A percentile compares a stretch with the other conserved stretches of the same genome.
Evolutionary conservation across 495 filamentous ascomycete species (phyloP).

Genomic region (Durotheca rogersii): DNA sequence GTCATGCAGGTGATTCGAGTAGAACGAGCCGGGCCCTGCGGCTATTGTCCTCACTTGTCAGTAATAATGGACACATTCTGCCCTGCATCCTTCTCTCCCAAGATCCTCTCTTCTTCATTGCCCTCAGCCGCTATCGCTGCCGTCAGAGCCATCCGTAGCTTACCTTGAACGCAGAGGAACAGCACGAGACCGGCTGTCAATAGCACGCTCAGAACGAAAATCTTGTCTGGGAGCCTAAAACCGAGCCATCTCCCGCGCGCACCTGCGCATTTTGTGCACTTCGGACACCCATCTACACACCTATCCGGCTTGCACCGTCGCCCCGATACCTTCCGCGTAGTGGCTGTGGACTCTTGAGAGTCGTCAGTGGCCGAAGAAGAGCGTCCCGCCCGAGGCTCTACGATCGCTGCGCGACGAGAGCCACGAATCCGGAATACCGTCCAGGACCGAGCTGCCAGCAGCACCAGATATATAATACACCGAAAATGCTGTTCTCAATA

Average conservation of each 20-base stretch:
- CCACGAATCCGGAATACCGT: background rate
- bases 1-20: slow-evolving; percentile 23
- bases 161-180: slow-evolving; percentile 1
- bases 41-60: slow-evolving; percentile 13
- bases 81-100: slow-evolving; percentile 14
- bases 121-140: background rate
- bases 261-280: too few species aligned
- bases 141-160: background rate
- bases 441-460: background rate
- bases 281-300: too few species aligned
- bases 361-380: background rate
- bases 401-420: slow-evolving; percentile 20
- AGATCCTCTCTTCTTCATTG: slow-evolving; percentile 10
- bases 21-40: slow-evolving; percentile 6
- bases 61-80: slow-evolving; percentile 27
- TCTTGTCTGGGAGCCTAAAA: too few species aligned
- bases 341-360: background rate
- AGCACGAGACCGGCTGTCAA: background rate
- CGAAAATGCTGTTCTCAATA: slow-evolving; percentile 53
- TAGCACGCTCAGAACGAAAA: background rate
- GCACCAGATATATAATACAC: too few species aligned
- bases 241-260: too few species aligned
- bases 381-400: background rate
- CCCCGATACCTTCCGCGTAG: too few species aligned
- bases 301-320: too few species aligned